phyloP scores from a whole-genome alignment of 345 rosid species.

The Physaria fendleri region DNA sequence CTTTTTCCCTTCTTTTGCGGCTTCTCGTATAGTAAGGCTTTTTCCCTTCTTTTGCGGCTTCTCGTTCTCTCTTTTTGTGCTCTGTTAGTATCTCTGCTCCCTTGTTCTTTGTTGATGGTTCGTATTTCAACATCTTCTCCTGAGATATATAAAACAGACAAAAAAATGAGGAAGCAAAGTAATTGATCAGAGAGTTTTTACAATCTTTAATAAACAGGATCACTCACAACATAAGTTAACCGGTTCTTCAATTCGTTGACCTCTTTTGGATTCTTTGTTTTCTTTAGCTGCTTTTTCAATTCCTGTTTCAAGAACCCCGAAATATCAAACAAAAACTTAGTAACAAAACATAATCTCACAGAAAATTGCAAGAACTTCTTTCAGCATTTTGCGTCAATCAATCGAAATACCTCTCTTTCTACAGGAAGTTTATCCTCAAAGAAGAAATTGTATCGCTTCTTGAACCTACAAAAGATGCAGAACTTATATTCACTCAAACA shows the following conservation, averaged over 20 bases:
- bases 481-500: not conserved
- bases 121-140: slow-evolving; percentile 72
- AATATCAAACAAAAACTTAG: not conserved
- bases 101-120: slow-evolving; percentile 49
- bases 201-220: not conserved
- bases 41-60: slow-evolving; percentile 84
- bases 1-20: no score
- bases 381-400: not conserved
- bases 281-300: slow-evolving; percentile 39
- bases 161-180: slow-evolving; percentile 2
- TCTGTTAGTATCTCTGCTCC: slow-evolving; percentile 53
- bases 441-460: slow-evolving; percentile 69
- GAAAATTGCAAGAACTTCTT: not conserved
- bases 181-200: not conserved
- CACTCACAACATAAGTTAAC: slow-evolving; percentile 57
- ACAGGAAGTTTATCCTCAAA: slow-evolving; percentile 57
- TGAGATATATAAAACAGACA: slow-evolving; percentile 16
- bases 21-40: no score
- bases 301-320: slow-evolving; percentile 27
- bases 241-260: slow-evolving; percentile 33
- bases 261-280: slow-evolving; percentile 36
- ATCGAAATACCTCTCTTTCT: slow-evolving; percentile 28
- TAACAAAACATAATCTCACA: not conserved
- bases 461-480: slow-evolving; percentile 42
- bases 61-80: slow-evolving; percentile 84